Base-by-base conservation (phyloP, 2,329 filamentous ascomycete genomes). In the Clarireedia homoeocarpa region DNA sequence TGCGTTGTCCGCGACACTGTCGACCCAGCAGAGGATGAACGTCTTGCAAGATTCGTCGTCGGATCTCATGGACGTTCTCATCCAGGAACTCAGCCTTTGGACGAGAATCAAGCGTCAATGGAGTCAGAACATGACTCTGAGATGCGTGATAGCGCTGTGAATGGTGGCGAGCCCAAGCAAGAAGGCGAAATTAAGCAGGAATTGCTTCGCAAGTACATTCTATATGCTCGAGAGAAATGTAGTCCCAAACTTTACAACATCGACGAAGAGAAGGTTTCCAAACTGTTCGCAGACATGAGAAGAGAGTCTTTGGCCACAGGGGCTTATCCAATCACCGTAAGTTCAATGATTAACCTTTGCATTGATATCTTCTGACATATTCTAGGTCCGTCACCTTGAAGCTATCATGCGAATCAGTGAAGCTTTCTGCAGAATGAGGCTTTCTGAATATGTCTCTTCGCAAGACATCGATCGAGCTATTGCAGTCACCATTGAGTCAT, bases 381-480 rank as follows among this genome's bases (percentile, higher is more conserved):
- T 20, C 4, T 62, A 96, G 91, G 89, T 96, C 62, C 91, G 94
- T 77, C 94, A 99, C 75, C 78, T 99, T 36, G 94, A 99, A 79
- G 92, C 92, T 60, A 96, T 97, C 68, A 95, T 99, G 75, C 89
- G 94, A 68, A 95, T 95, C 68, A 86, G 85, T 56, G 94, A 99
- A 71, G 76, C 91, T 0, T 99, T 99, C 75, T 95, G 89, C 73
- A 92, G 95, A 68, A 99, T 99, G 94, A 87, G 94, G 14, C 78
- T 99, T n/a, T 94, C 89, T 0, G 94, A 99, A 63, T 97, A 96
- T 76, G 96, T 92, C 72, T 86, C 87, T 5, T 75, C 88, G 1
- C 82, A 88, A 58, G 94, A 99, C 69, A 96, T 99, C 65, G 94
- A 99, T 72, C 89, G 94, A 45, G 94, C 94, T 57, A 99, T 99